Evolutionary conservation across 495 filamentous ascomycete genomes (phyloP).

Genomic region (Penicillium parvum): DNA sequence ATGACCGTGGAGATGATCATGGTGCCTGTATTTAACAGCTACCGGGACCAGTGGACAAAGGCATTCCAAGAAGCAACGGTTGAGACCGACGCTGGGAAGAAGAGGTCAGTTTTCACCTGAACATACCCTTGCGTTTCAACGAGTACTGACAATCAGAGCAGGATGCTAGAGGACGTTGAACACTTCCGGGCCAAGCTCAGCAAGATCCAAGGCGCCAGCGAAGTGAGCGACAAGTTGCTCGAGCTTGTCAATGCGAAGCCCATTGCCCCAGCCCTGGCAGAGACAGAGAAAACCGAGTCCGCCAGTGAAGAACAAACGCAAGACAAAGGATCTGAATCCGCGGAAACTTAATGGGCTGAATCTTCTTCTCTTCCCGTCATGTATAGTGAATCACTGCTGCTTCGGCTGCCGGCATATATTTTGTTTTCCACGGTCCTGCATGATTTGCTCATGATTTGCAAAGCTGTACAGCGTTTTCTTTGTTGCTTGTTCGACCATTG

Average conservation of each 20-base stretch:
- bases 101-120: constrained; percentile 54
- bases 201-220: constrained; percentile 76
- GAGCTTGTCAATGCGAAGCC: constrained; percentile 62
- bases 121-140: not conserved
- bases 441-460: not conserved
- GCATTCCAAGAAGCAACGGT: constrained; percentile 66
- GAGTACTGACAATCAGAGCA: constrained; percentile 31
- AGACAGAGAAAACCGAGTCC: constrained; percentile 11
- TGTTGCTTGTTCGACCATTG: constrained; percentile 8
- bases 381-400: too few species aligned
- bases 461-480: constrained; percentile 17
- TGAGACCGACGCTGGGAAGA: constrained; percentile 61
- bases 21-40: constrained; percentile 81
- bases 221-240: constrained; percentile 62
- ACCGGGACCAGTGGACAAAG: constrained; percentile 75
- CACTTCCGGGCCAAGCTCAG: constrained; percentile 68
- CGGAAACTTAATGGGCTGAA: constrained; percentile 7
- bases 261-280: constrained; percentile 17
- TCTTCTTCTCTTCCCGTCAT: not conserved
- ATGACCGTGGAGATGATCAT: constrained; percentile 80
- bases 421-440: not conserved
- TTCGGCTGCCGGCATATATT: constrained; percentile 10
- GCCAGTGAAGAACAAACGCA: constrained; percentile 10
- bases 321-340: constrained; percentile 12
- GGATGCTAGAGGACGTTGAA: constrained; percentile 76